phyloP scores from a whole-genome alignment of 108 stramenopile genomes.

The Stephanodiscus minutulus region DNA sequence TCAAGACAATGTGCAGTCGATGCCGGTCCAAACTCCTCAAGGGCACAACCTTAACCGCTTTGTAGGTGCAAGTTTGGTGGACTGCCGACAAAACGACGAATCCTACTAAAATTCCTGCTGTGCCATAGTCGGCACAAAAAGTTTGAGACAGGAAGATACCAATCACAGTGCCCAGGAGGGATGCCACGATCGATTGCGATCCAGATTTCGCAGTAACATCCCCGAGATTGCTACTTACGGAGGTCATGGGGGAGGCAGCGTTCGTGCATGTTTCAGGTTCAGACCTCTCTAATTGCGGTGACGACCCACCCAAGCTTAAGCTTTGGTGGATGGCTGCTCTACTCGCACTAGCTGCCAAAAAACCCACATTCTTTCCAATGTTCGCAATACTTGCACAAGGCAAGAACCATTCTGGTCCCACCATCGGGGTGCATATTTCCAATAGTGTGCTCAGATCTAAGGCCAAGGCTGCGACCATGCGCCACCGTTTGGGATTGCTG shows the following conservation, averaged over 20 bases:
- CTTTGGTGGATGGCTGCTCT: slow-evolving; percentile 92
- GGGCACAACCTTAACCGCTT: slow-evolving; percentile 73
- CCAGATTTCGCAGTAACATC: slow-evolving; percentile 98
- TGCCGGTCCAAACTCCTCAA: slow-evolving; percentile 82
- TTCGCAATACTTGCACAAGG: slow-evolving; percentile 93
- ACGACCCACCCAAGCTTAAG: slow-evolving; percentile 52
- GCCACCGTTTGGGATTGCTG: slow-evolving; percentile 89
- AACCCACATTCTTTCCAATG: slow-evolving; percentile 95
- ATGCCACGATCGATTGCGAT: slow-evolving; percentile 90
- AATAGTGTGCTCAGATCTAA: slow-evolving; percentile 86
- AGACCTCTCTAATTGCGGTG: not conserved
- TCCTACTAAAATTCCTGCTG: slow-evolving; percentile 34
- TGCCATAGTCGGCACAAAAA: slow-evolving; percentile 48
- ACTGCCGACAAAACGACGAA: slow-evolving; percentile 61
- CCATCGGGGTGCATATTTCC: slow-evolving; percentile 85
- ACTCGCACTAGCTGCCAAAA: slow-evolving; percentile 92
- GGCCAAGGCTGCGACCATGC: slow-evolving; percentile 82
- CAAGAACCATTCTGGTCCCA: slow-evolving; percentile 76
- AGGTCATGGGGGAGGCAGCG: not conserved
- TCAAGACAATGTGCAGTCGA: slow-evolving; percentile 64
- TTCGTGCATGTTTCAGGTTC: not conserved
- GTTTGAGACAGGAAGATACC: slow-evolving; percentile 84
- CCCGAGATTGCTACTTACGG: slow-evolving; percentile 78
- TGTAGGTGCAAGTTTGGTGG: slow-evolving; percentile 82
- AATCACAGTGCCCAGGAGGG: slow-evolving; percentile 83